Conservation (phyloP, 176 grass and related monocot genomes). For the Pontederia paniculata region DNA sequence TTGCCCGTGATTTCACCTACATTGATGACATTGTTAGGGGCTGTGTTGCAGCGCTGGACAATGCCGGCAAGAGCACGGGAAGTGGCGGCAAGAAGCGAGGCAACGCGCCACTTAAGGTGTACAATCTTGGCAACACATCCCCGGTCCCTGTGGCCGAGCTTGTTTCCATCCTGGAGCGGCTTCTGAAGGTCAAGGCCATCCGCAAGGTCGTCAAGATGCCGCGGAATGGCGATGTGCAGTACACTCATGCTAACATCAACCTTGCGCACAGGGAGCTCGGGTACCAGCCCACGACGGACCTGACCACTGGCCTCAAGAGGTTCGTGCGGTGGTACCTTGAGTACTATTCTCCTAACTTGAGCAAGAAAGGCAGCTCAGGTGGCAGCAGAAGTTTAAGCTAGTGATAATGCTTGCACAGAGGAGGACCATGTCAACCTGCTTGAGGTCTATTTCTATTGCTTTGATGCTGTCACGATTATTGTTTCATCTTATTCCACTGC, state of each 20-base stretch:
- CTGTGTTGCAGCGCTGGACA: background rate
- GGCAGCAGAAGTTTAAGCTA: background rate
- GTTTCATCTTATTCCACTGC: background rate
- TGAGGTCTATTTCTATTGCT: background rate
- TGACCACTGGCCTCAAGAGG: background rate
- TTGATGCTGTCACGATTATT: background rate
- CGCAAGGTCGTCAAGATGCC: background rate
- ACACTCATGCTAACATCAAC: background rate
- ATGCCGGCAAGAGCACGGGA: background rate
- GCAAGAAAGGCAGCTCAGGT: background rate
- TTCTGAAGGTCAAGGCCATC: background rate
- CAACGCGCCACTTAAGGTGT: background rate
- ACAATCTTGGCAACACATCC: background rate
- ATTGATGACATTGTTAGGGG: background rate
- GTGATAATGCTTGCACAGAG: background rate
- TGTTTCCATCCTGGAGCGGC: background rate
- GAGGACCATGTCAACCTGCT: background rate
- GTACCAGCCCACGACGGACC: background rate
- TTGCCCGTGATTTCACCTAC: constrained; percentile 1
- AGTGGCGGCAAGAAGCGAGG: background rate
- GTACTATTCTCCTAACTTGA: background rate
- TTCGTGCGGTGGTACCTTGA: background rate
- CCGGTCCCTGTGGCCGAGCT: background rate
- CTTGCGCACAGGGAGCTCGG: constrained; percentile 1
- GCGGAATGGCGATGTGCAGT: background rate